Evolutionary conservation across 192 early-diverging fungal genomes (phyloP).

Genomic region (Coemansia sp.): DNA sequence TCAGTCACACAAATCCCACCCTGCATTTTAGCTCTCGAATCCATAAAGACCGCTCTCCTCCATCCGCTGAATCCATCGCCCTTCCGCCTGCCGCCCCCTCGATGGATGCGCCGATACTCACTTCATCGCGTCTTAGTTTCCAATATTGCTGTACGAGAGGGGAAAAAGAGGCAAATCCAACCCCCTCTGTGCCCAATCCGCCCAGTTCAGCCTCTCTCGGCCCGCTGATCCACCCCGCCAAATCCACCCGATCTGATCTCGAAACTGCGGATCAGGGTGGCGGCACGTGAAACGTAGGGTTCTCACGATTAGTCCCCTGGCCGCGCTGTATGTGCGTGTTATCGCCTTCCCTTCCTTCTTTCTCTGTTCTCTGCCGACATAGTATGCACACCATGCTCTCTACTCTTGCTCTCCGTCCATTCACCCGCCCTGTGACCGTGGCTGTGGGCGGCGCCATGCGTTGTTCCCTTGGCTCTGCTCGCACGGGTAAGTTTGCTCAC

Average conservation of each 20-base stretch:
- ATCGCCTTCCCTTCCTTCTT: not conserved
- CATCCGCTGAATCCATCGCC: not conserved
- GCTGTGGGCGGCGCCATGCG: conserved; percentile 1
- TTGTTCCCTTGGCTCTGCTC: not conserved
- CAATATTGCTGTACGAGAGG: not conserved
- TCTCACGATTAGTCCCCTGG: no score
- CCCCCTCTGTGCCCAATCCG: not conserved
- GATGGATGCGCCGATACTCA: conserved; percentile 17
- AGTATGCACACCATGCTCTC: conserved; percentile 20
- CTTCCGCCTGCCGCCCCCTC: not conserved
- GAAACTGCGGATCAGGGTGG: no score
- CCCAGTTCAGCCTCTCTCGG: not conserved
- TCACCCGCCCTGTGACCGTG: not conserved
- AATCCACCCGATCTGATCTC: not conserved
- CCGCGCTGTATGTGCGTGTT: no score
- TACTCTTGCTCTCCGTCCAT: conserved; percentile 1
- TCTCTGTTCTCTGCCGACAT: not conserved
- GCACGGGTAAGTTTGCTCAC: not conserved
- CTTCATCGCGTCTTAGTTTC: conserved; percentile 8
- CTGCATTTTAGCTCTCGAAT: not conserved
- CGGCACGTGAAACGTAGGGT: no score
- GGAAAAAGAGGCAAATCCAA: conserved; percentile 1
- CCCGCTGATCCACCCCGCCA: not conserved
- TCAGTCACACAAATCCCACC: no score
- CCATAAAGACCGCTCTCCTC: not conserved